Conservation (phyloP, 106 monocot species). For the Dioscorea zingiberensis region DNA sequence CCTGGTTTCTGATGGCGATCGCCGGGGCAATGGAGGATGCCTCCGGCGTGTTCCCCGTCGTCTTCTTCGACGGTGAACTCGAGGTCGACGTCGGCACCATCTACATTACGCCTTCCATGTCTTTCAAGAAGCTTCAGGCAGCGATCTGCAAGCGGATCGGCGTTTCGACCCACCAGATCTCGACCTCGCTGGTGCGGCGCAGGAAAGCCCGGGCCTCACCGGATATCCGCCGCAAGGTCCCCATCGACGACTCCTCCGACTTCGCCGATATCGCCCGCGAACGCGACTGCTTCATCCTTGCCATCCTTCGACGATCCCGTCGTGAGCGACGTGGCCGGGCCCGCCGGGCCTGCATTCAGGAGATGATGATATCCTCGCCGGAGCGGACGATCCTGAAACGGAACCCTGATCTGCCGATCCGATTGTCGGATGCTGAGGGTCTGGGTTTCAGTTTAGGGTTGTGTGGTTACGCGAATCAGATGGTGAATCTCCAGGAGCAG, state of each 20-base stretch:
- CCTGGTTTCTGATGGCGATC: no score
- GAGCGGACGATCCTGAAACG: slow-evolving; percentile 40
- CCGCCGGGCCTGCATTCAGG: not conserved
- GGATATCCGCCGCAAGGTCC: slow-evolving; percentile 21
- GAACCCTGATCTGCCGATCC: slow-evolving; percentile 3
- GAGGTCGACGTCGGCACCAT: slow-evolving; percentile 38
- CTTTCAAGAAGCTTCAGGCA: slow-evolving; percentile 25
- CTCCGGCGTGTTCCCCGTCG: slow-evolving; percentile 10
- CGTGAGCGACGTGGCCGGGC: slow-evolving; percentile 11
- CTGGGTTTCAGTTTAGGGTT: no score
- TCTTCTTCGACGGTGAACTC: slow-evolving; percentile 39
- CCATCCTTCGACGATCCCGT: slow-evolving; percentile 10
- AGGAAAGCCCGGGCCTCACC: slow-evolving; percentile 23
- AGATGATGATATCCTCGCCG: slow-evolving; percentile 11
- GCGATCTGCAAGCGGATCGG: slow-evolving; percentile 28
- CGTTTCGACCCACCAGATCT: slow-evolving; percentile 32
- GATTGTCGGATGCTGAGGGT: not conserved
- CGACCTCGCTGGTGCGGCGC: slow-evolving; percentile 29
- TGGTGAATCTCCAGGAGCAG: slow-evolving; percentile 25
- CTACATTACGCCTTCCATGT: slow-evolving; percentile 5
- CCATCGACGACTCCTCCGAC: slow-evolving; percentile 40
- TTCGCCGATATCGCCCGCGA: slow-evolving; percentile 27
- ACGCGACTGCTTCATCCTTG: slow-evolving; percentile 36
- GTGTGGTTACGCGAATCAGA: slow-evolving; percentile 29
- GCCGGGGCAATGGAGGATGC: no score